phyloP scores from a whole-genome alignment of 2,329 filamentous ascomycete genomes.

The Paracoccidioides brasiliensis region DNA sequence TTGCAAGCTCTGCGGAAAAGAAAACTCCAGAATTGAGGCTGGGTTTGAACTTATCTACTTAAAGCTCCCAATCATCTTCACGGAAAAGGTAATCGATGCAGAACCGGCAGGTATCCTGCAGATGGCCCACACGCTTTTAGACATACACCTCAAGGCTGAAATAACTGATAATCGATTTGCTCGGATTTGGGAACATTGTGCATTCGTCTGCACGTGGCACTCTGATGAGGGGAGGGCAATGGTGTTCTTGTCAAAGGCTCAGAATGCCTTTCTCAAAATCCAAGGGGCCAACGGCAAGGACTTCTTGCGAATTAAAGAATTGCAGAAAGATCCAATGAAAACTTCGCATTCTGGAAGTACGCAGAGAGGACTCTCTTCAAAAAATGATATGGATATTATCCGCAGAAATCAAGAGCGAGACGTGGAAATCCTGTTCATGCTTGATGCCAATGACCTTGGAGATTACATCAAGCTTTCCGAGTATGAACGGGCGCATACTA shows the following conservation, averaged over 20 bases:
- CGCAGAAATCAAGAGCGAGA: background rate
- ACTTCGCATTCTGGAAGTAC: constrained; percentile 12
- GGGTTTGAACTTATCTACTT: constrained; percentile 5
- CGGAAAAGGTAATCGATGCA: constrained; percentile 1
- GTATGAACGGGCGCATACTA: constrained; percentile 9
- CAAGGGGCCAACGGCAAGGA: constrained; percentile 8
- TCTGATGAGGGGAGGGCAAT: constrained; percentile 14
- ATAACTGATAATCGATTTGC: constrained; percentile 11
- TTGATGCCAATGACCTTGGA: constrained; percentile 1
- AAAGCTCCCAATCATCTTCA: constrained; percentile 5
- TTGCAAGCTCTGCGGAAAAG: constrained; percentile 14
- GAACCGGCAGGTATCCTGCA: constrained; percentile 11
- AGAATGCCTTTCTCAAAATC: constrained; percentile 3
- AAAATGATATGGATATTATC: constrained; percentile 2
- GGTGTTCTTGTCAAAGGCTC: constrained; percentile 12
- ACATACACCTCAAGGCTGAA: background rate
- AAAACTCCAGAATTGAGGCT: constrained; percentile 7
- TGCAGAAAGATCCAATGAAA: constrained; percentile 3
- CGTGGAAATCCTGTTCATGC: constrained; percentile 13
- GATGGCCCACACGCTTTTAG: constrained; percentile 7
- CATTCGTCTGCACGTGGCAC: constrained; percentile 14
- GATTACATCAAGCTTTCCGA: constrained; percentile 1
- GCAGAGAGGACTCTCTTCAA: constrained; percentile 9
- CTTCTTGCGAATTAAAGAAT: constrained; percentile 5
- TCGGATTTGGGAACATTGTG: constrained; percentile 13